Evolutionary conservation across 202 grass and related monocot species (phyloP), one percentile per base, ranked within the genome.

Genomic region (Hordeum pubiflorum): DNA sequence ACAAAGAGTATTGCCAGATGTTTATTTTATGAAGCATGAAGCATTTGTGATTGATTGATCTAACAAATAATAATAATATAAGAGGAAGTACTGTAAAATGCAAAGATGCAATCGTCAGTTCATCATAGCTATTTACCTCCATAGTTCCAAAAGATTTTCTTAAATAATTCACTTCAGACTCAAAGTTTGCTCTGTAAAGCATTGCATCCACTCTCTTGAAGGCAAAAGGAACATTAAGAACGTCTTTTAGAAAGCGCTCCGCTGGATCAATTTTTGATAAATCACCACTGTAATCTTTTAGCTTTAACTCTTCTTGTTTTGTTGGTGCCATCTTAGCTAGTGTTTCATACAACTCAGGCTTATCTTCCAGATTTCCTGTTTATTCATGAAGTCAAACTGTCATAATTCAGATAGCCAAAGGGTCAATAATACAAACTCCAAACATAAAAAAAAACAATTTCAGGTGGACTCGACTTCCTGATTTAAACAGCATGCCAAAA

Each of bases 151-250:
- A 97, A 76, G 87, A 92, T 68, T 74, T 89, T 63, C 23, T 89
- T 59, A 97, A 83, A 92, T 94, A 89, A 73, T 81, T 83, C 66
- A 92, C 58, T 76, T 94, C 87, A 56, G 83, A 33, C 20, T 89
- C 86, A 77, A 92, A 94, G 84, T 86, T 97, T 76, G 86, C 81
- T 90, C 55, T 93, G 86, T 94, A 97, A 62, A 94, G 81, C 91
- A 94, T 89, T 37, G 80, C 85, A 57, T 94, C 89, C 75, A 92
- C 88, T 87, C 94, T 94, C 81, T 89, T 87, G 79, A 97, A 93
- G 50, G 91, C 83, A 92, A 92, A 91, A 81, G 91, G 89, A 84
- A 97, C 86, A 78, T 85, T 79, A 72, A 97, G 87, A 36, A 94
- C 48, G 18, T 58, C 62, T 85, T 92, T 94, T 36, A 97, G 71